Conservation (phyloP, 2,329 filamentous ascomycete species). For the Aspergillus fijiensis region DNA sequence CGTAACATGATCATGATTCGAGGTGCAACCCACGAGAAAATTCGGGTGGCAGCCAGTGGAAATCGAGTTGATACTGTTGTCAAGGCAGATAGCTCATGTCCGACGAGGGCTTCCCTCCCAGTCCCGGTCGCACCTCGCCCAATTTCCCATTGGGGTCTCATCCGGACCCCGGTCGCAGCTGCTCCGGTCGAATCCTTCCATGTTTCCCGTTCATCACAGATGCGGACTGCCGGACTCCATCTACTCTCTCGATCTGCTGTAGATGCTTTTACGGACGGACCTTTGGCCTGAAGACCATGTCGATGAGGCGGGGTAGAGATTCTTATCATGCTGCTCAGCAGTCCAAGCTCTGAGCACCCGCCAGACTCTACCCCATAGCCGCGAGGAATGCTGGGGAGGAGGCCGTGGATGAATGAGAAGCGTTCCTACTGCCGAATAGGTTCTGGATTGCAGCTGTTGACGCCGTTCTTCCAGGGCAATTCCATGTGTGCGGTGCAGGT, state of each 20-base stretch:
- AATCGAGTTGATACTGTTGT: no score
- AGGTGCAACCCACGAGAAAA: neutral
- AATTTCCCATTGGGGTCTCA: neutral
- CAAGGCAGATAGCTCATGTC: neutral
- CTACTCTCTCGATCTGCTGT: no score
- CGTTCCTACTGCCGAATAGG: neutral
- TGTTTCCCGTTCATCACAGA: neutral
- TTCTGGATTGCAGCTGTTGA: neutral
- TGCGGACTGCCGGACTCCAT: neutral
- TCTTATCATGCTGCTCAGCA: neutral
- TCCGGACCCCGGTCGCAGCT: neutral
- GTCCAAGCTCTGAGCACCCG: neutral
- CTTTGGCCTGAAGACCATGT: neutral
- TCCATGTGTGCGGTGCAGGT: neutral
- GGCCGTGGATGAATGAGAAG: neutral
- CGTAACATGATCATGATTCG: slow-evolving; percentile 1
- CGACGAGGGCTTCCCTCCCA: neutral
- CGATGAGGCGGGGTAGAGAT: neutral
- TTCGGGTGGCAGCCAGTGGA: no score
- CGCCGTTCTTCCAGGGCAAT: neutral
- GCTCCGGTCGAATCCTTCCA: neutral
- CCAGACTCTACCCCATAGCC: neutral
- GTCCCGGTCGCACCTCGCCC: neutral
- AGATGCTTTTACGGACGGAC: neutral
- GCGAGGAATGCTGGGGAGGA: neutral